phyloP scores from a whole-genome alignment of 495 filamentous ascomycete genomes.

The Penicillium herquei region DNA sequence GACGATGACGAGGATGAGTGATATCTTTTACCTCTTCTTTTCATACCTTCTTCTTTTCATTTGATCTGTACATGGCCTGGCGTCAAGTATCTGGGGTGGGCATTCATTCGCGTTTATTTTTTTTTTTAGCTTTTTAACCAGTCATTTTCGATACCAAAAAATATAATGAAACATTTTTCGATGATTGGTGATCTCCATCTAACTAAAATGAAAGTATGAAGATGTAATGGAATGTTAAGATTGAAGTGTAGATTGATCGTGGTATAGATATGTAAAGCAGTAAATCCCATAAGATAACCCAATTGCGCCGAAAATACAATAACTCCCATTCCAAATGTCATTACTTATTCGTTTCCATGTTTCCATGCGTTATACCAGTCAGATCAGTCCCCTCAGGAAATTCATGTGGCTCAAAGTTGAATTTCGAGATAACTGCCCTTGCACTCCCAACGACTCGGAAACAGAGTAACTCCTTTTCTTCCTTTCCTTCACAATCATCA shows the following conservation, averaged over 20 bases:
- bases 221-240: neutral
- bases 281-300: too few species aligned
- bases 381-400: slow-evolving; percentile 34
- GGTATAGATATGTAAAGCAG: neutral
- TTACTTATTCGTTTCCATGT: neutral
- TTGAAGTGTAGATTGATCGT: neutral
- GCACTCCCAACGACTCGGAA: slow-evolving; percentile 38
- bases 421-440: slow-evolving; percentile 37
- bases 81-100: slow-evolving; percentile 13
- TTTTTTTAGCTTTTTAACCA: neutral
- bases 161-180: slow-evolving; percentile 19
- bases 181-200: slow-evolving; percentile 12
- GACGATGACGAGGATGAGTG: slow-evolving; percentile 45
- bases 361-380: slow-evolving; percentile 4
- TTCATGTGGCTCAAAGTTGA: slow-evolving; percentile 41
- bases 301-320: neutral
- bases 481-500: slow-evolving; percentile 6
- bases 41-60: slow-evolving; percentile 6
- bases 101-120: neutral
- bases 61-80: slow-evolving; percentile 10
- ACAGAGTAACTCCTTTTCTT: slow-evolving; percentile 39
- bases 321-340: neutral
- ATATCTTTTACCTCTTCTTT: slow-evolving; percentile 7
- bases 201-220: neutral
- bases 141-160: slow-evolving; percentile 18